Percentiles rank a stretch among this genome's conserved stretches.
These are phyloP conservation scores for Fusarium tuaranense DNA, from an alignment of 2,329 filamentous ascomycete species.

Conservation along the genomic window DNA sequence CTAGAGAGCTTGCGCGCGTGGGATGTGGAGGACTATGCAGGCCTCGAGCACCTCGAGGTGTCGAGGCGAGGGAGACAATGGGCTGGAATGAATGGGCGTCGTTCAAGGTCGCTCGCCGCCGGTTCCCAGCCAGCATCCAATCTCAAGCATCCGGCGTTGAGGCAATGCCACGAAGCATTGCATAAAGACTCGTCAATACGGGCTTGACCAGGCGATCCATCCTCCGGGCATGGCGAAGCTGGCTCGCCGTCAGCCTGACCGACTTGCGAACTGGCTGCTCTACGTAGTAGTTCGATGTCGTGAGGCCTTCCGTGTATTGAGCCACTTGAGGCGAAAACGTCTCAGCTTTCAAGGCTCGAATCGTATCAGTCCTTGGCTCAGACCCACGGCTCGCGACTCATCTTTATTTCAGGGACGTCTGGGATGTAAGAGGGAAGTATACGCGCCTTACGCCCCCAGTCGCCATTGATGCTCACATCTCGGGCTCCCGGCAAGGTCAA, in stretches of 20 bases:
- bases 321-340: slow-evolving; percentile 27
- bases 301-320: slow-evolving; percentile 36
- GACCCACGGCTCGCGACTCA: slow-evolving; percentile 17
- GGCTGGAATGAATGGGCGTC: slow-evolving; percentile 21
- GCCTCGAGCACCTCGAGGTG: neutral
- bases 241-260: slow-evolving; percentile 16
- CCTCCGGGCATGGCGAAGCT: slow-evolving; percentile 19
- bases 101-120: slow-evolving; percentile 7
- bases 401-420: slow-evolving; percentile 28
- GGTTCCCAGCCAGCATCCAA: slow-evolving; percentile 29
- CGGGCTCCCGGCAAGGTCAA: slow-evolving; percentile 32
- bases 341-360: slow-evolving; percentile 17
- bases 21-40: neutral
- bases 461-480: slow-evolving; percentile 22
- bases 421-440: slow-evolving; percentile 20
- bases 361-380: slow-evolving; percentile 18
- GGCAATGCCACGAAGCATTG: slow-evolving; percentile 47
- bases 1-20: neutral
- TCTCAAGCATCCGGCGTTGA: slow-evolving; percentile 9
- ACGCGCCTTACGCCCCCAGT: slow-evolving; percentile 26
- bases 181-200: slow-evolving; percentile 42
- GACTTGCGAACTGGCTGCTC: slow-evolving; percentile 11
- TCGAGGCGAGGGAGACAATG: slow-evolving; percentile 9
- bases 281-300: slow-evolving; percentile 2
- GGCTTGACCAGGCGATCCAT: slow-evolving; percentile 32